A percentile compares a stretch with the other conserved stretches of the same genome.
These are phyloP conservation scores for Apiospora rasikravindrae DNA, from an alignment of 2,329 filamentous ascomycete genomes.

Conservation along the genomic window DNA sequence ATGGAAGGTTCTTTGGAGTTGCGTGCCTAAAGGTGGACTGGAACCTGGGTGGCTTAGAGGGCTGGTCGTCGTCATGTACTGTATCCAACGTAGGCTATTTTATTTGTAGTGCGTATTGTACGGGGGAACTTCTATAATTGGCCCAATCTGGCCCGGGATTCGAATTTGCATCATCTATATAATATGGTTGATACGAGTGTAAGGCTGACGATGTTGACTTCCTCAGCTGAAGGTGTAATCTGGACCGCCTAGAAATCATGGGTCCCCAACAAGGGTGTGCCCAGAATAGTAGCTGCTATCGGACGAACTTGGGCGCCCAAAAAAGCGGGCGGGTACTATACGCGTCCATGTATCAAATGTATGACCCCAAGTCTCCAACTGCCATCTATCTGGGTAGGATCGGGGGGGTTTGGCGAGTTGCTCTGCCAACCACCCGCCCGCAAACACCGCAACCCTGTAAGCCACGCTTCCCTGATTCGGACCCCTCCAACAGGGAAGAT, in stretches of 20 bases:
- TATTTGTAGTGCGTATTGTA: neutral
- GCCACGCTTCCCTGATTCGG: neutral
- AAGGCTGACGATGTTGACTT: constrained; percentile 6
- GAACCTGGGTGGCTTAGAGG: neutral
- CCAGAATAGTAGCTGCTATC: neutral
- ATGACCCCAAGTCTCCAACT: neutral
- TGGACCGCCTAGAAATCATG: neutral
- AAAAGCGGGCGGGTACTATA: neutral
- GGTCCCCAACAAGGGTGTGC: neutral
- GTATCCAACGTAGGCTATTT: neutral
- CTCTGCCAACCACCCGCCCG: neutral
- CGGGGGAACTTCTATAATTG: neutral
- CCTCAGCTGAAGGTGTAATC: neutral
- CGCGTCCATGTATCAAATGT: neutral
- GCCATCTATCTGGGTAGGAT: neutral
- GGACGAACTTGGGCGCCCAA: neutral
- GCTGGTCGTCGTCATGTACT: neutral
- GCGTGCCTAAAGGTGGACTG: neutral
- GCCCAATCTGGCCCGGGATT: neutral
- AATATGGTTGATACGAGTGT: neutral
- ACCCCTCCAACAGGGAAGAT: neutral
- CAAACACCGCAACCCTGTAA: constrained; percentile 5
- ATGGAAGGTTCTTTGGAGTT: neutral
- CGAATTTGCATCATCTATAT: neutral
- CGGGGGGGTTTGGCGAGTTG: neutral